A percentile compares a stretch with the other conserved stretches of the same genome.
These are phyloP conservation scores for Liquidambar formosana DNA, from an alignment of 164 flowering plant genomes.

Conservation along the genomic window DNA sequence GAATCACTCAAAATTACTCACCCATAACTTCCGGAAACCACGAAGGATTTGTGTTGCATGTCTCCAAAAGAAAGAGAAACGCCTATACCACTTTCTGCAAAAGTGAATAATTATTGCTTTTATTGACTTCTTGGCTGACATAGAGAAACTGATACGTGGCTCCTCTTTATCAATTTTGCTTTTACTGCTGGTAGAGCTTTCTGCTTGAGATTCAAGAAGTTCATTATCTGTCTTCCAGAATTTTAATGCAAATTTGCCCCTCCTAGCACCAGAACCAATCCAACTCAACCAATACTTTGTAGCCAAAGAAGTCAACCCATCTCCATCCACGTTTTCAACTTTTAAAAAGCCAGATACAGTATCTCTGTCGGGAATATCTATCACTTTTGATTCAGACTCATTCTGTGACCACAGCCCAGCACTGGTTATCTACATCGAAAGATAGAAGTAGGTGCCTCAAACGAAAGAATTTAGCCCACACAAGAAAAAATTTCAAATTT, in stretches of 20 bases:
- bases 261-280: constrained; percentile 61
- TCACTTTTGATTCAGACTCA: constrained; percentile 32
- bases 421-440: constrained; percentile 70
- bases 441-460: not conserved
- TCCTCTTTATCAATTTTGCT: constrained; percentile 41
- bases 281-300: constrained; percentile 65
- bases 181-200: constrained; percentile 34
- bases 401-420: constrained; percentile 72
- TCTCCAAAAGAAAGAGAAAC: constrained; percentile 58
- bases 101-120: constrained; percentile 59
- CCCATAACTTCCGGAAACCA: constrained; percentile 61
- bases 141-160: constrained; percentile 37
- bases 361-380: constrained; percentile 27
- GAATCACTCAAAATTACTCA: constrained; percentile 51
- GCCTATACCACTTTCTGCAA: constrained; percentile 63
- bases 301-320: constrained; percentile 43
- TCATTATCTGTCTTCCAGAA: constrained; percentile 64
- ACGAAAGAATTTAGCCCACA: not conserved
- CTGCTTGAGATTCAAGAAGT: constrained; percentile 46
- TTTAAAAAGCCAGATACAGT: constrained; percentile 26
- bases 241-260: constrained; percentile 53
- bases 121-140: constrained; percentile 59
- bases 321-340: constrained; percentile 40
- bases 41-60: constrained; percentile 37
- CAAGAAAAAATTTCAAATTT: not conserved